Evolutionary conservation across 176 grass and related monocot species (phyloP), one percentile per base, ranked within the genome.

Genomic region (Carex pumila): DNA sequence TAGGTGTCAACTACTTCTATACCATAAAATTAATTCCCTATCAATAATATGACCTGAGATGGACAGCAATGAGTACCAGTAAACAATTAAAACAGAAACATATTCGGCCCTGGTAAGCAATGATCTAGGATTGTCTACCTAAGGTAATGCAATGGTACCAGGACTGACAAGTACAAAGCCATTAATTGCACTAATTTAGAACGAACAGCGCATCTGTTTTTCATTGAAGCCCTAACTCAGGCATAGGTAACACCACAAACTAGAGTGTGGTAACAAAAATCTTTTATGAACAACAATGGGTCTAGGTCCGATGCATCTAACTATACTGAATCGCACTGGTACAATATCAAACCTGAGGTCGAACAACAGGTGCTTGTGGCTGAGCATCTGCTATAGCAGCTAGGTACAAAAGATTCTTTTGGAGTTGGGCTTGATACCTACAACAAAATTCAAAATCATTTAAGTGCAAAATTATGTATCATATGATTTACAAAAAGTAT

Each of bases 391-490:
- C 96, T 22, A 99, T 95, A 12, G 96, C 96, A 83, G 96, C 96
- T 15, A 99, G 84, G 85, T 95, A 95, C 78, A 99, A 73, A 34
- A 99, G 90, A 84, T 99, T 99, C 67, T 99, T 99, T 85, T 99
- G 96, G 67, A 99, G 96, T 59, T 95, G 96, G 36, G 96, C 91
- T 88, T 99, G 96, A 85, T 95, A 99, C 83, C 96, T 99, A 43
- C 0, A 57, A 78, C 3, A 56, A 88, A 87, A 71, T 45, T 85
- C 41, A 66, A 22, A 65, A 68, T 69, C 22, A 68, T 31, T 11
- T 37, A 30, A 50, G 12, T 65, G 9, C 41, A 81, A 81, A 81
- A 63, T 36, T 50, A 11, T 50, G 47, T 18, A 57, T 17, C 11
- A 80, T 11, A 6, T 56, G 11, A 57, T 78, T 55, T 55, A 36